These are phyloP conservation scores for Penicillium sp. DNA, from an alignment of 2,329 filamentous ascomycete species.

Conservation along the genomic window DNA sequence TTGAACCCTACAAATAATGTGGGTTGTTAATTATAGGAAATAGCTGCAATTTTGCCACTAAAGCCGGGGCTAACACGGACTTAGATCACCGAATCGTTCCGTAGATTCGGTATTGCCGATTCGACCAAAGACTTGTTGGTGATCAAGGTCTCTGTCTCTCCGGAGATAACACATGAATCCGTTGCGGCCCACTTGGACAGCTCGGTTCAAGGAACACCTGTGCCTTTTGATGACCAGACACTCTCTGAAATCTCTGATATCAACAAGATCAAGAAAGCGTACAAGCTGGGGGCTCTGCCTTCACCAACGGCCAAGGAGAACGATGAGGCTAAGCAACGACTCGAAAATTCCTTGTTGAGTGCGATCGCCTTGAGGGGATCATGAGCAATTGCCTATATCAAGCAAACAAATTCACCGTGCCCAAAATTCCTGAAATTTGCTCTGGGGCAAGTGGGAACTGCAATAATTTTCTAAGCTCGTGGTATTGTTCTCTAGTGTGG, in stretches of 20 bases:
- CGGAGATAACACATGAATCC: slow-evolving; percentile 47
- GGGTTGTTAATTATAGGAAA: slow-evolving; percentile 10
- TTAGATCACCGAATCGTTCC: slow-evolving; percentile 88
- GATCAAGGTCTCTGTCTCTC: slow-evolving; percentile 68
- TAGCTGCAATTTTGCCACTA: slow-evolving; percentile 9
- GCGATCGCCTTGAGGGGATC: slow-evolving; percentile 73
- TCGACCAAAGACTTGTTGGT: slow-evolving; percentile 70
- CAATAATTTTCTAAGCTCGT: background rate
- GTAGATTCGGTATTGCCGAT: slow-evolving; percentile 76
- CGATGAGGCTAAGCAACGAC: slow-evolving; percentile 29
- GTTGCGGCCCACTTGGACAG: slow-evolving; percentile 60
- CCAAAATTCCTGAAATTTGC: background rate
- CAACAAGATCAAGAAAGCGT: slow-evolving; percentile 73
- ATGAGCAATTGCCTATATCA: slow-evolving; percentile 22
- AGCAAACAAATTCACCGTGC: background rate
- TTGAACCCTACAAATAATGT: slow-evolving; percentile 83
- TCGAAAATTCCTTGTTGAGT: slow-evolving; percentile 69
- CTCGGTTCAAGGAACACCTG: slow-evolving; percentile 60
- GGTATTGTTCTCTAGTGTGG: background rate
- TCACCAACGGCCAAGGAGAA: slow-evolving; percentile 33
- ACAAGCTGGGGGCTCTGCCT: slow-evolving; percentile 70
- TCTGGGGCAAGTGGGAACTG: background rate
- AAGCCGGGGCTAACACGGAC: slow-evolving; percentile 17
- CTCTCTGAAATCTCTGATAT: slow-evolving; percentile 62
- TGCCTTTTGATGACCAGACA: slow-evolving; percentile 62